phyloP scores from a whole-genome alignment of 75 land plant species.

The Sequoiadendron giganteum region DNA sequence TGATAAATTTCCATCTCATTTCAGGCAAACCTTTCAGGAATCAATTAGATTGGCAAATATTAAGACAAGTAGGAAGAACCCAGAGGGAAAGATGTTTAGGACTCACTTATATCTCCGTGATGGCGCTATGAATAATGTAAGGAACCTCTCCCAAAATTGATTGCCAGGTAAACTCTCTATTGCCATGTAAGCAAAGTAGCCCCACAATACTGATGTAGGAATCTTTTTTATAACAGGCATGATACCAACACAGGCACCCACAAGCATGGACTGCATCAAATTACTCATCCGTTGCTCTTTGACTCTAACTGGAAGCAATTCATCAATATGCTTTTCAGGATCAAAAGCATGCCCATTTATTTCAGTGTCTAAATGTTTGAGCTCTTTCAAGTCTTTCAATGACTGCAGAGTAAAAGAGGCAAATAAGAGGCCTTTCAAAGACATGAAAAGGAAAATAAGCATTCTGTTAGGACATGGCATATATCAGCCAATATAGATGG shows the following conservation, averaged over 20 bases:
- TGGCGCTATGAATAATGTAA: slow-evolving; percentile 30
- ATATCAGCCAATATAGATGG: background rate
- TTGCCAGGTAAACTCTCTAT: slow-evolving; percentile 44
- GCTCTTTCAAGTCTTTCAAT: slow-evolving; percentile 28
- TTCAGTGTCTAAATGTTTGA: slow-evolving; percentile 39
- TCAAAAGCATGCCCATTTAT: slow-evolving; percentile 21
- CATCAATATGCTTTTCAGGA: slow-evolving; percentile 35
- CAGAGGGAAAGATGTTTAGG: background rate
- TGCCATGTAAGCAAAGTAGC: slow-evolving; percentile 50
- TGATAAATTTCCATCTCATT: background rate
- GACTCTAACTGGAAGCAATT: slow-evolving; percentile 39
- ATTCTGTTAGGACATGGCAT: background rate
- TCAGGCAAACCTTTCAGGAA: background rate
- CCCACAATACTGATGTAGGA: slow-evolving; percentile 40
- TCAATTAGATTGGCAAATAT: background rate
- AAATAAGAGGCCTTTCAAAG: background rate
- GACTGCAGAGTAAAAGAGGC: slow-evolving; percentile 18
- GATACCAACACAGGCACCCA: slow-evolving; percentile 35
- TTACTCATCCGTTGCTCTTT: slow-evolving; percentile 46
- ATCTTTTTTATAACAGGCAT: slow-evolving; percentile 34
- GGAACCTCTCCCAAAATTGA: slow-evolving; percentile 44
- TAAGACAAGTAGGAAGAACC: background rate
- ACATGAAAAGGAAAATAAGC: background rate
- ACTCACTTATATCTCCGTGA: slow-evolving; percentile 28
- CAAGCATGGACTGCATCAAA: slow-evolving; percentile 33